These are phyloP conservation scores for Fusarium nodosum DNA, from an alignment of 2,329 filamentous ascomycete species.

Conservation along the genomic window DNA sequence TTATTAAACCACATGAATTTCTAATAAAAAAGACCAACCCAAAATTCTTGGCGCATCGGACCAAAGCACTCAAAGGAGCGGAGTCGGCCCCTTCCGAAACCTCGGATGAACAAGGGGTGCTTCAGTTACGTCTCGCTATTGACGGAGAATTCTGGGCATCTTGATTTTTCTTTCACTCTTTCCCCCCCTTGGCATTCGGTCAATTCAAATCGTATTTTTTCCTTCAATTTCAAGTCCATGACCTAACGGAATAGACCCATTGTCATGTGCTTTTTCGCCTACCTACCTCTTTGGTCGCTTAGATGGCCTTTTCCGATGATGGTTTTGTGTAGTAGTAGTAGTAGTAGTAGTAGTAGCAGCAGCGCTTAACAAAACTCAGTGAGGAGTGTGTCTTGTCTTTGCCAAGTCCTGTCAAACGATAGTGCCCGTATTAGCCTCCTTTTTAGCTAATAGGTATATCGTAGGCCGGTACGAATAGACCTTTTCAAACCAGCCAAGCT, in stretches of 20 bases:
- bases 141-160: conserved; percentile 40
- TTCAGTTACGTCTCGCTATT: conserved; percentile 44
- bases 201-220: conserved; percentile 15
- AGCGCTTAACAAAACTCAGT: conserved; percentile 35
- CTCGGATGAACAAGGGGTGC: conserved; percentile 38
- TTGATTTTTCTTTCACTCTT: background rate
- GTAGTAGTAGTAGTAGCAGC: background rate
- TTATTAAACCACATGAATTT: conserved; percentile 1
- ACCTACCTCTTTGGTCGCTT: conserved; percentile 9
- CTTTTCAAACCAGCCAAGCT: conserved; percentile 10
- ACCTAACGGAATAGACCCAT: conserved; percentile 1
- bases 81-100: conserved; percentile 39
- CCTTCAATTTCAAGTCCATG: conserved; percentile 10
- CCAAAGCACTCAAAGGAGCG: conserved; percentile 27
- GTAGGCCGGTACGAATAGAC: background rate
- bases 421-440: conserved; percentile 25
- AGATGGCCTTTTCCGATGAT: conserved; percentile 16
- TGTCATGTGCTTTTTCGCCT: background rate
- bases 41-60: conserved; percentile 29
- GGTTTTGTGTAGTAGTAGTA: background rate
- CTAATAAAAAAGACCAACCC: conserved; percentile 8
- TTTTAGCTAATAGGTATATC: conserved; percentile 4
- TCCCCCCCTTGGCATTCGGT: background rate
- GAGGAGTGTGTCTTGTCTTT: conserved; percentile 11
- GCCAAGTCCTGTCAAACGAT: conserved; percentile 27